Evolutionary conservation across 2,329 filamentous ascomycete genomes (phyloP).

Genomic region (Boeremia lycopersici): DNA sequence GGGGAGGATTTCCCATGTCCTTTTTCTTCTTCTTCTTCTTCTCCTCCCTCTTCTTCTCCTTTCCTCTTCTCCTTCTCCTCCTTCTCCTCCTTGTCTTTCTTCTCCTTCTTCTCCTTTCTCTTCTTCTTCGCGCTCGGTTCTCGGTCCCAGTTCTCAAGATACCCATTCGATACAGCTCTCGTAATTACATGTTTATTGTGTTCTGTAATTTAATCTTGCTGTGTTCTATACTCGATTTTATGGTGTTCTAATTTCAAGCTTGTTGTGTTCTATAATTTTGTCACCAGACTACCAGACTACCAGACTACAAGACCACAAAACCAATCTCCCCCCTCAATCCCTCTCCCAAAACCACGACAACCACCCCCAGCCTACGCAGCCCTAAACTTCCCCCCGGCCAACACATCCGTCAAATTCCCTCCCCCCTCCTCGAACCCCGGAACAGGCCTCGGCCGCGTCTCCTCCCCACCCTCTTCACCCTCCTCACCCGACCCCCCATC

Average conservation of each 20-base stretch:
- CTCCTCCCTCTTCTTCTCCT: slow-evolving; percentile 5
- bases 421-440: neutral
- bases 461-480: neutral
- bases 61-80: too few species aligned
- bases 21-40: neutral
- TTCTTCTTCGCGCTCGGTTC: too few species aligned
- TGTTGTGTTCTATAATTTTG: neutral
- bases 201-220: neutral
- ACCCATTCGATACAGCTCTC: slow-evolving; percentile 23
- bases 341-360: too few species aligned
- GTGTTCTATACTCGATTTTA: neutral
- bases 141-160: slow-evolving; percentile 17
- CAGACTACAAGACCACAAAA: neutral
- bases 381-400: neutral
- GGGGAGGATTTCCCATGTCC: neutral
- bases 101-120: neutral
- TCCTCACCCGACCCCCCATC: too few species aligned
- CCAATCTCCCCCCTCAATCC: too few species aligned
- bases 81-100: neutral
- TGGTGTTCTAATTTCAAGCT: too few species aligned
- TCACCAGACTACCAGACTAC: neutral
- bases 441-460: neutral
- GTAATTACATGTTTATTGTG: slow-evolving; percentile 7
- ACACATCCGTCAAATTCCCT: neutral
- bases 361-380: neutral